Evolutionary conservation across 345 rosid species (phyloP), one percentile per base, ranked within the genome.

Genomic region (Pistacia atlantica): DNA sequence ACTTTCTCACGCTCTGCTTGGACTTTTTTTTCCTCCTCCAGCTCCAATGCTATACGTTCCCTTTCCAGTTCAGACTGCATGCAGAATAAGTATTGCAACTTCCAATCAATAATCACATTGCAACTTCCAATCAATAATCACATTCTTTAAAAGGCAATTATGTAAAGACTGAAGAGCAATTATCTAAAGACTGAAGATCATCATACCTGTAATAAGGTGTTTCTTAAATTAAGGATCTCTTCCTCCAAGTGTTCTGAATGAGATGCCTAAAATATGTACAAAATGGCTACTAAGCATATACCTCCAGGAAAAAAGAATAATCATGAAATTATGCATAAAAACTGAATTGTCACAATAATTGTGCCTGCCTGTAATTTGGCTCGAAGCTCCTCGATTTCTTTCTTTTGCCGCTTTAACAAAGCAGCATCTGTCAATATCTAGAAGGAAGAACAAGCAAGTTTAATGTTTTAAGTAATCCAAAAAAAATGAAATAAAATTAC

Each of bases 361-460:
- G 25, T 20, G 58, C 76, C 28, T 74, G 90, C 99, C 94, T 85
- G 90, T 78, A 93, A 82, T 85, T 95, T 95, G 77, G 93, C 92
- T 75, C 97, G 90, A 82, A 95, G 98, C 85, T 95, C 96, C 84
- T 93, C 99, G 75, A 95, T 95, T 82, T 95, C 99, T 84, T 90
- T 95, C 89, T 95, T 95, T 77, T 93, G 99, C 58, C 99, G 98
- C 88, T 95, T 95, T 76, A 95, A 73, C 75, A 95, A 75, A 80
- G 99, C 99, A 80, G 97, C 98, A 87, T 95, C 98, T 28, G 98
- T 93, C 79, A 93, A 83, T 74, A 95, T 89, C 99, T 95, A 74
- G 54, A 77, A 80, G 35, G 38, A 65, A 75, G 42, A 83, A 63
- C 33, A 78, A 68, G 66, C 22, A 42, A 56, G 45, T 38, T 75